Base-by-base conservation (phyloP, 2,329 filamentous ascomycete species). In the Penicillium psychrosexuale region DNA sequence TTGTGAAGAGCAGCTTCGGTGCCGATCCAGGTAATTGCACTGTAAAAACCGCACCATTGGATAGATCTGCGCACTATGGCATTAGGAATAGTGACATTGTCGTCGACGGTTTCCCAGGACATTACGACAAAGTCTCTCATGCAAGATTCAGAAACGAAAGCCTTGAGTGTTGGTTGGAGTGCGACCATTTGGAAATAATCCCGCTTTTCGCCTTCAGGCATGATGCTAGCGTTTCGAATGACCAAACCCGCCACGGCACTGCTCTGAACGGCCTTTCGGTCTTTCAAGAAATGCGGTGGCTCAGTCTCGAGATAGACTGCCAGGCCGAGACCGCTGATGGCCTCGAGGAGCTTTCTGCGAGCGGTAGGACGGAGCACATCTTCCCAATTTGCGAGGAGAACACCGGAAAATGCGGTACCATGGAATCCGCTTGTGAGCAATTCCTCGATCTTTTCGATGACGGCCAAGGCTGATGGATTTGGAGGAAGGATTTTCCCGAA, bases 41-140 rank as follows among this genome's bases (percentile, higher is more conserved):
- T 78, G 61, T 79, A 77, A 59, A 78, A 80, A 27, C 72, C 72
- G 58, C 74, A 77, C 78, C 78, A 80, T 30, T 74, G 70, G 43
- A 75, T 71, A 30, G 73, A 75, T 43, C 78, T 65, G 54, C 74
- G 74, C 15, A 77, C 60, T 8, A 78, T 71, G 0, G 77, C 74
- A 59, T 78, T 77, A 2, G 72, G 67, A 13, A 76, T 33, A 3
- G 60, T 37, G 5, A 69, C 70, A 33, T 70, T 58, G 50, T 79
- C 67, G 31, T 77, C 71, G 11, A 78, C 56, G 0, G 75, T 77
- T 50, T 80, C 77, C 77, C 77, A 80, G 6, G 72, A 69, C 51
- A 78, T 66, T 1, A 78, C 71, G 0, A 69, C 66, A 44, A 77
- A 77, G n/a, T 75, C 69, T 55, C 75, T 64, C 43, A 75, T 63